Conservation (phyloP, 495 filamentous ascomycete genomes). For the Podospora pseudocomata region DNA sequence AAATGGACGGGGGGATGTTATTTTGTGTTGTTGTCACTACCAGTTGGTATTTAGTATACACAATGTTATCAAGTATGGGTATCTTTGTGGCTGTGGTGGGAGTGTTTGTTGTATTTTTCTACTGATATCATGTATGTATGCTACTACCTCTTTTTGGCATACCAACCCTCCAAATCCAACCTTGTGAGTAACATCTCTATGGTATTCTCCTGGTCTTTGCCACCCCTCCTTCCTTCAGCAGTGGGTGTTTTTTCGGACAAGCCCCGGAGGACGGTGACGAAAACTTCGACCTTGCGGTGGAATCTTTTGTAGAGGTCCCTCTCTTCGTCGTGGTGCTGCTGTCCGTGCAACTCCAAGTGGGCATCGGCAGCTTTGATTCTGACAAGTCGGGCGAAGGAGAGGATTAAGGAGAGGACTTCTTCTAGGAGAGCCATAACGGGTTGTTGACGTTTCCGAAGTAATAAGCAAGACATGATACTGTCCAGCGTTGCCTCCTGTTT, state of each 20-base stretch:
- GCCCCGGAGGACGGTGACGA: conserved; percentile 60
- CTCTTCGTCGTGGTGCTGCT: conserved; percentile 35
- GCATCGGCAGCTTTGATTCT: conserved; percentile 9
- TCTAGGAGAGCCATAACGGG: conserved; percentile 72
- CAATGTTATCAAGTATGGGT: too few relatives aligned
- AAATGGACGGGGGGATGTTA: too few relatives aligned
- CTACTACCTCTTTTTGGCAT: conserved; percentile 26
- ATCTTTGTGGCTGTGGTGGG: too few relatives aligned
- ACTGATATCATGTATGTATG: too few relatives aligned
- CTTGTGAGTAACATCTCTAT: conserved; percentile 52
- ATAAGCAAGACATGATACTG: conserved; percentile 66
- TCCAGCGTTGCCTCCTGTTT: conserved; percentile 76
- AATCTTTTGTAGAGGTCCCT: conserved; percentile 60
- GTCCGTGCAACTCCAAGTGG: conserved; percentile 33
- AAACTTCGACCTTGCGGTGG: conserved; percentile 64
- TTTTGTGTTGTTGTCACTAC: neutral
- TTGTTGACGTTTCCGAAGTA: conserved; percentile 66
- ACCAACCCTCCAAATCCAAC: conserved; percentile 62
- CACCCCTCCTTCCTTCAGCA: conserved; percentile 23
- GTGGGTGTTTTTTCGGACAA: conserved; percentile 53
- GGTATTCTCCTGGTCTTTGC: conserved; percentile 39
- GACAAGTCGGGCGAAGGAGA: conserved; percentile 56
- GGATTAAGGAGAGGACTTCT: conserved; percentile 67
- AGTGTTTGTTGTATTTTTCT: too few relatives aligned
- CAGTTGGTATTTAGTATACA: neutral